phyloP scores from a whole-genome alignment of 2,329 filamentous ascomycete genomes.

The Scleromitrula shiraiana region DNA sequence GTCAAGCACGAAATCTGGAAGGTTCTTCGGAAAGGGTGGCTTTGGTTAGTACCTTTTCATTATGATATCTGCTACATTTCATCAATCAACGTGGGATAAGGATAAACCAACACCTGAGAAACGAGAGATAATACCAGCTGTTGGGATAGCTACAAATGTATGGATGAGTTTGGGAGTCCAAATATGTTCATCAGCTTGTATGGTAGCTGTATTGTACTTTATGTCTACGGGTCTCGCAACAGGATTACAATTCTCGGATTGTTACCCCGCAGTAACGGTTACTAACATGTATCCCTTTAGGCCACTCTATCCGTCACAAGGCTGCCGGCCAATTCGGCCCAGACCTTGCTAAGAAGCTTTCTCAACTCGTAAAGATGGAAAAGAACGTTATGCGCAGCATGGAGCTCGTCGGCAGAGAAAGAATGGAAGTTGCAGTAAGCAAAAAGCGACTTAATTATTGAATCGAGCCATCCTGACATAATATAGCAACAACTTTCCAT shows the following conservation, averaged over 20 bases:
- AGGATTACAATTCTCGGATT: too few relatives aligned
- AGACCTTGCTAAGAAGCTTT: conserved; percentile 94
- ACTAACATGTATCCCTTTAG: conserved; percentile 54
- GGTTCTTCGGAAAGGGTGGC: conserved; percentile 79
- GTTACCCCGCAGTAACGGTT: conserved; percentile 20
- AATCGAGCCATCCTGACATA: conserved; percentile 11
- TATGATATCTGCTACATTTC: conserved; percentile 14
- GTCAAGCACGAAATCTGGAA: conserved; percentile 83
- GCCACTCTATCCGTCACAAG: conserved; percentile 67
- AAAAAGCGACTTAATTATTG: not conserved
- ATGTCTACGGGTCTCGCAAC: too few relatives aligned
- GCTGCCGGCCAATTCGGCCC: conserved; percentile 66
- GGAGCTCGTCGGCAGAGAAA: conserved; percentile 88
- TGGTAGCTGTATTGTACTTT: too few relatives aligned
- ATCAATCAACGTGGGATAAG: too few relatives aligned
- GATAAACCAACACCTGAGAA: too few relatives aligned
- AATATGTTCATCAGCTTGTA: not conserved
- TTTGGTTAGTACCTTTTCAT: conserved; percentile 52
- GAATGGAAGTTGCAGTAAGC: conserved; percentile 96
- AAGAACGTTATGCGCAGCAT: conserved; percentile 99
- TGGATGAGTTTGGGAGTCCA: too few relatives aligned
- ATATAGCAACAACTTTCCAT: conserved; percentile 92
- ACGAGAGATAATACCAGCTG: too few relatives aligned
- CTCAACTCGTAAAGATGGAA: conserved; percentile 99
- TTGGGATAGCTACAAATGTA: too few relatives aligned